phyloP scores from a whole-genome alignment of 2,329 filamentous ascomycete species.

The Oidium heveae region DNA sequence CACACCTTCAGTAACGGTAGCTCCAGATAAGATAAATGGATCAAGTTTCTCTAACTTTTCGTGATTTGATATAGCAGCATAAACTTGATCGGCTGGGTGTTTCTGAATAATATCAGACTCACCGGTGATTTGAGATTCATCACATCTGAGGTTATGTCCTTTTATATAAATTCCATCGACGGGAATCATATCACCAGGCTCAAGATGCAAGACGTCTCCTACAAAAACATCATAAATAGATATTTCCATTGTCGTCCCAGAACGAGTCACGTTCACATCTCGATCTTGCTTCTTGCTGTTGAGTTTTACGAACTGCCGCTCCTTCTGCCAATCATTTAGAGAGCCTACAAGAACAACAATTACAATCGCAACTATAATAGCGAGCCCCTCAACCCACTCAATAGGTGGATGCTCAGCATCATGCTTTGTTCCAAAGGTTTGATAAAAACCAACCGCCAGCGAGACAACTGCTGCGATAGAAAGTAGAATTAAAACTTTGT shows the following conservation, averaged over 20 bases:
- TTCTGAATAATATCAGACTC: slow-evolving; percentile 54
- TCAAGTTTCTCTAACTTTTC: slow-evolving; percentile 39
- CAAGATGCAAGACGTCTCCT: slow-evolving; percentile 47
- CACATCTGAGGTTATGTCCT: slow-evolving; percentile 40
- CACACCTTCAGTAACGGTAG: slow-evolving; percentile 51
- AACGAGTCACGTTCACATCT: slow-evolving; percentile 50
- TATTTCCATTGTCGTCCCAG: slow-evolving; percentile 42
- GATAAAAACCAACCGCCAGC: slow-evolving; percentile 48
- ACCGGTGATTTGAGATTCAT: slow-evolving; percentile 53
- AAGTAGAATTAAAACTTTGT: slow-evolving; percentile 51
- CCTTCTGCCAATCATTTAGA: slow-evolving; percentile 64
- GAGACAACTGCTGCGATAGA: slow-evolving; percentile 50
- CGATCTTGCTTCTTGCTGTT: slow-evolving; percentile 61
- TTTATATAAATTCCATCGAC: slow-evolving; percentile 47
- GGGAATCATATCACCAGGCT: slow-evolving; percentile 47
- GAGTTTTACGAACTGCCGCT: slow-evolving; percentile 54
- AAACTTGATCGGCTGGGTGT: slow-evolving; percentile 35
- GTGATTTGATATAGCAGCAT: slow-evolving; percentile 32
- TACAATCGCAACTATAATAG: slow-evolving; percentile 50
- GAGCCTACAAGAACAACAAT: slow-evolving; percentile 56
- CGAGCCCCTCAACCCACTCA: slow-evolving; percentile 63
- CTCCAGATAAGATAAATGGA: slow-evolving; percentile 59
- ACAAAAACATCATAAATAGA: slow-evolving; percentile 47
- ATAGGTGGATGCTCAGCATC: slow-evolving; percentile 24
- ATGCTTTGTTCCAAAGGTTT: slow-evolving; percentile 33